phyloP scores from a whole-genome alignment of 2,329 filamentous ascomycete genomes.

The Talaromyces atroroseus region DNA sequence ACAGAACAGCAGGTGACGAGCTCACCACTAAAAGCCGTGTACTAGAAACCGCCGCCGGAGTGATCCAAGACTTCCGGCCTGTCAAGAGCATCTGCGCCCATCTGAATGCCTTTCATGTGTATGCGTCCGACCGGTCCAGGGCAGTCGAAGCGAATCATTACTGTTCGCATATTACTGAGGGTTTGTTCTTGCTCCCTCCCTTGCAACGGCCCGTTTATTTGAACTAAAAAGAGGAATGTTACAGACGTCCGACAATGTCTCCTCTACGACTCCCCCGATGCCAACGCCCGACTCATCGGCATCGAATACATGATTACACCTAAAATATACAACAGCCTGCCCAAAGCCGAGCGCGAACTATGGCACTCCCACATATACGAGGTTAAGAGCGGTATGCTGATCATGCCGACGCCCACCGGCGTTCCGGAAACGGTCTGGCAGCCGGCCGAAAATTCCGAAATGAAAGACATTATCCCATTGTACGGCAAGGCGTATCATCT shows the following conservation, averaged over 20 bases:
- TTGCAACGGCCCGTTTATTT: not conserved
- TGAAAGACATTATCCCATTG: slow-evolving; percentile 67
- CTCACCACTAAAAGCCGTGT: slow-evolving; percentile 31
- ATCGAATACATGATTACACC: slow-evolving; percentile 84
- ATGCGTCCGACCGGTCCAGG: slow-evolving; percentile 65
- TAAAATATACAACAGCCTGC: slow-evolving; percentile 61
- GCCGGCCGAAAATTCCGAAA: slow-evolving; percentile 68
- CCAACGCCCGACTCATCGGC: slow-evolving; percentile 69
- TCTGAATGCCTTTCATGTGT: slow-evolving; percentile 81
- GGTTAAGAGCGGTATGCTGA: slow-evolving; percentile 40
- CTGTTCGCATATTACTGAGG: slow-evolving; percentile 68
- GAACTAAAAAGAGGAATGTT: not conserved
- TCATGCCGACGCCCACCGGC: slow-evolving; percentile 34
- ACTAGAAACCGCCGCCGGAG: slow-evolving; percentile 33
- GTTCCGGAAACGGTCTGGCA: slow-evolving; percentile 62
- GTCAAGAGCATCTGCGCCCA: slow-evolving; percentile 73
- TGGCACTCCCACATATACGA: slow-evolving; percentile 68
- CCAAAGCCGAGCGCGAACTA: slow-evolving; percentile 61
- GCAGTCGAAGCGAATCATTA: slow-evolving; percentile 78
- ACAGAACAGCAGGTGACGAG: slow-evolving; percentile 25
- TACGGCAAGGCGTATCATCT: slow-evolving; percentile 84
- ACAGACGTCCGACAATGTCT: slow-evolving; percentile 76
- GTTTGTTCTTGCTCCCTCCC: slow-evolving; percentile 22
- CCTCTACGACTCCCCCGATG: slow-evolving; percentile 67
- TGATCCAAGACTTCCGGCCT: slow-evolving; percentile 55